These are phyloP conservation scores for Psilocybe cyanescens DNA, from an alignment of 768 basidiomycete species.

Conservation along the genomic window DNA sequence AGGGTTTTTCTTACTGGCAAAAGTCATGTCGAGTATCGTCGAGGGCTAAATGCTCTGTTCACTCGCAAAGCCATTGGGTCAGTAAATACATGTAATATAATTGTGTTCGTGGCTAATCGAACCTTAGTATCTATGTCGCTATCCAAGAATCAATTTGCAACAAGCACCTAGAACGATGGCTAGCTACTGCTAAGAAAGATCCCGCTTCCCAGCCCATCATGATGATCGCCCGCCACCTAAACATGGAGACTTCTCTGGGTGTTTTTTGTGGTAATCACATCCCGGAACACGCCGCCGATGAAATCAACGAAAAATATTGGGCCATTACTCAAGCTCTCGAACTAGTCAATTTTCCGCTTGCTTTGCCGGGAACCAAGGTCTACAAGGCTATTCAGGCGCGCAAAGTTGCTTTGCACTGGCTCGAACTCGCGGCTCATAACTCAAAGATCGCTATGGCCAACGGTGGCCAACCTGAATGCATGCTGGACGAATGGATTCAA, in stretches of 20 bases:
- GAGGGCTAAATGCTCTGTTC: constrained; percentile 88
- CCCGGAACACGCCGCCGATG: constrained; percentile 72
- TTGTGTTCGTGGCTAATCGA: constrained; percentile 5
- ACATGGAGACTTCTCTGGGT: constrained; percentile 96
- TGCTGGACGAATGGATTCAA: constrained; percentile 92
- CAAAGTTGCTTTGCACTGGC: constrained; percentile 81
- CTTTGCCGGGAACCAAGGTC: constrained; percentile 94
- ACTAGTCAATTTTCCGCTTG: constrained; percentile 97
- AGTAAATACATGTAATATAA: constrained; percentile 25
- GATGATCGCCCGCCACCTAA: constrained; percentile 90
- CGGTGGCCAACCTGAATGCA: constrained; percentile 82
- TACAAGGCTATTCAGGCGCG: constrained; percentile 92
- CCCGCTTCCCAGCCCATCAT: constrained; percentile 67
- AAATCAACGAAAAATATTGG: constrained; percentile 96
- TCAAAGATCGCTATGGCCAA: constrained; percentile 84
- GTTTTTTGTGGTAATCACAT: constrained; percentile 96
- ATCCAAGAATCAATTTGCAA: constrained; percentile 87
- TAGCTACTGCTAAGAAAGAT: constrained; percentile 52
- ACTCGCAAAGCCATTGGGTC: constrained; percentile 93
- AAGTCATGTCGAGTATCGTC: constrained; percentile 91
- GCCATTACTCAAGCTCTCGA: constrained; percentile 92
- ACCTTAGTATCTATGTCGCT: constrained; percentile 72
- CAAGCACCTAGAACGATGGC: constrained; percentile 77
- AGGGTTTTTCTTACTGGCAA: constrained; percentile 99
- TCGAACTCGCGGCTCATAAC: constrained; percentile 76